A percentile compares a stretch with the other conserved stretches of the same genome.
These are phyloP conservation scores for Sporobolomyces roseus DNA, from an alignment of 768 basidiomycete genomes.

Conservation along the genomic window DNA sequence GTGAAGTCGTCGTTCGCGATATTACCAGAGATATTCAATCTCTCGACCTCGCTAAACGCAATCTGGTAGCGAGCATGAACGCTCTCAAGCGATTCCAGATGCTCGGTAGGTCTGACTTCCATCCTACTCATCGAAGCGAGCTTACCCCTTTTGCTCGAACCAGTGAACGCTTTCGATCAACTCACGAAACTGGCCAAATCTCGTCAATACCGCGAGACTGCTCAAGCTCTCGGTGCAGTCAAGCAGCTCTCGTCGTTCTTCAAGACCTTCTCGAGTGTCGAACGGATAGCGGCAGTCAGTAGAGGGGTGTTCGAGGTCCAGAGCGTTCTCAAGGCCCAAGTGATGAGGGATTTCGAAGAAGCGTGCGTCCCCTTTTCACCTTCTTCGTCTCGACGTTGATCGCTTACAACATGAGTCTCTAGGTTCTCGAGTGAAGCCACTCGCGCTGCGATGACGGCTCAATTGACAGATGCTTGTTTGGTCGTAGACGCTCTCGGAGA, in stretches of 20 bases:
- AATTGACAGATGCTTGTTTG: conserved; percentile 66
- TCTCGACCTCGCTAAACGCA: conserved; percentile 87
- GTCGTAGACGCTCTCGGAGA: conserved; percentile 82
- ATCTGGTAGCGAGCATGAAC: conserved; percentile 83
- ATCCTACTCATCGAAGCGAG: background rate
- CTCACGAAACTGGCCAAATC: conserved; percentile 41
- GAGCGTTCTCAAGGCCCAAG: conserved; percentile 69
- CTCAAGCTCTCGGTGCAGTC: conserved; percentile 82
- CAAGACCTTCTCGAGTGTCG: conserved; percentile 71
- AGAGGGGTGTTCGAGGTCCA: conserved; percentile 76
- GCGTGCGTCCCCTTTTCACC: conserved; percentile 29
- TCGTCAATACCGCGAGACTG: conserved; percentile 66
- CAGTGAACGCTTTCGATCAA: conserved; percentile 44
- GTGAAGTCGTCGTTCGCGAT: conserved; percentile 88
- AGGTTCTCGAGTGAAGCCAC: conserved; percentile 35
- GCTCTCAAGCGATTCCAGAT: conserved; percentile 85
- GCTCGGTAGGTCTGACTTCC: conserved; percentile 62
- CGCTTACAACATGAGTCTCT: background rate
- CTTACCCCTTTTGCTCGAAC: background rate
- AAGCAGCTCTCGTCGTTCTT: conserved; percentile 79
- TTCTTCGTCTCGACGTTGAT: background rate
- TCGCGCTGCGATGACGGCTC: conserved; percentile 44
- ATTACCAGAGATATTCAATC: conserved; percentile 96
- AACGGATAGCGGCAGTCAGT: conserved; percentile 71
- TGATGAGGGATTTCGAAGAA: conserved; percentile 81